phyloP scores from a whole-genome alignment of 441 rosid genomes.

The Eutrema salsugineum region DNA sequence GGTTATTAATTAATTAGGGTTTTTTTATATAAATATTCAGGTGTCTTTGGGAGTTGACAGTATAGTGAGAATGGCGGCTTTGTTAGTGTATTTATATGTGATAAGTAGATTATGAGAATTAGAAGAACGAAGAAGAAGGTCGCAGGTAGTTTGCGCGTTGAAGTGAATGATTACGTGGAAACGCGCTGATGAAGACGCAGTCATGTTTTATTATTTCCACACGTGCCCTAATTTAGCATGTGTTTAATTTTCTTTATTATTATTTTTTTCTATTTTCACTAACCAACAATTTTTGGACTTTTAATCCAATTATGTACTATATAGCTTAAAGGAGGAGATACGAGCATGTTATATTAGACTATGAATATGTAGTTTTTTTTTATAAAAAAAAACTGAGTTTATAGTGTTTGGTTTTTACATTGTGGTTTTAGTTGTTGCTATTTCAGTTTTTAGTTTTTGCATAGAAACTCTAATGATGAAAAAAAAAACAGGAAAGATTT shows the following conservation, averaged over 20 bases:
- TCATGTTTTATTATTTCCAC: conserved; percentile 8
- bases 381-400: not conserved
- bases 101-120: not conserved
- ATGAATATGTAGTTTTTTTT: not conserved
- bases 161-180: conserved; percentile 8
- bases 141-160: conserved; percentile 26
- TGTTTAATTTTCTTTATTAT: not conserved
- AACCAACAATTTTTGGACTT: not conserved
- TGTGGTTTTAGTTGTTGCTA: not conserved
- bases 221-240: conserved; percentile 5
- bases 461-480: not conserved
- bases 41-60: conserved; percentile 9
- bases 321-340: not conserved
- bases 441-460: not conserved
- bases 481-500: too few species aligned
- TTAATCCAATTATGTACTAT: too few species aligned
- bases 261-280: not conserved
- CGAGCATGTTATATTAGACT: not conserved
- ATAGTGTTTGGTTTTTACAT: not conserved
- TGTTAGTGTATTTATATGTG: conserved; percentile 12
- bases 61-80: conserved; percentile 31
- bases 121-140: conserved; percentile 1
- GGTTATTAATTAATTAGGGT: not conserved
- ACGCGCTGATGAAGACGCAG: conserved; percentile 12
- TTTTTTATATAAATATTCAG: not conserved